A percentile compares a stretch with the other conserved stretches of the same genome.
Evolutionary conservation across 225 moss, liverwort and hornwort species (phyloP).

Genomic region (Anthoceros angustus): DNA sequence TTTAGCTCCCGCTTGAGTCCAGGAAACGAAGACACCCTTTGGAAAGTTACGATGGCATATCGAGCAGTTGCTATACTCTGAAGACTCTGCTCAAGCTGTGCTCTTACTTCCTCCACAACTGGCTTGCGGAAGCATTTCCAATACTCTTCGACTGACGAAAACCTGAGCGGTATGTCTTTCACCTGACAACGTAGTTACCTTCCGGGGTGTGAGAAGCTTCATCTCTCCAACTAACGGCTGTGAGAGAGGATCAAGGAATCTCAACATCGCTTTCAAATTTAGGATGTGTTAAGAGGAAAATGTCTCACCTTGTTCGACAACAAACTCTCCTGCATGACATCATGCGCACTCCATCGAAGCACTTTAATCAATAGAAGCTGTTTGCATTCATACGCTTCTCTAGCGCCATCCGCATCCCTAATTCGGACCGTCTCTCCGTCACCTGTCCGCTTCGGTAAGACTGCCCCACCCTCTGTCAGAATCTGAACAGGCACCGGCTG

Average conservation of each 20-base stretch:
- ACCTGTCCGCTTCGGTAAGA: background rate
- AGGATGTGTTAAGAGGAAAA: background rate
- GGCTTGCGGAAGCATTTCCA: slow-evolving; percentile 13
- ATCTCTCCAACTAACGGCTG: background rate
- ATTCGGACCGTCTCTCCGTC: slow-evolving; percentile 4
- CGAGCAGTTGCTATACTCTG: slow-evolving; percentile 12
- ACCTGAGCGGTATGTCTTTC: background rate
- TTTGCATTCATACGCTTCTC: background rate
- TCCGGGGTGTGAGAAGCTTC: background rate
- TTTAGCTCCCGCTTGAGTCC: slow-evolving; percentile 8
- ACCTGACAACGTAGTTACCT: background rate
- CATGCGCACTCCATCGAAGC: background rate
- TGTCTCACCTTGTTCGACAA: background rate
- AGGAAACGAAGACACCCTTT: background rate
- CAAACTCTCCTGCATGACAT: background rate
- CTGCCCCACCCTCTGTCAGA: slow-evolving; percentile 3
- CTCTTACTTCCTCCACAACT: slow-evolving; percentile 22
- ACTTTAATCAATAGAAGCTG: background rate
- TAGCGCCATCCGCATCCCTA: slow-evolving; percentile 1
- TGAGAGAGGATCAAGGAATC: background rate
- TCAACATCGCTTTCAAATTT: background rate
- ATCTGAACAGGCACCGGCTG: slow-evolving; percentile 34
- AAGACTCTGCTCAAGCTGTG: slow-evolving; percentile 18
- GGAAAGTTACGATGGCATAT: slow-evolving; percentile 8
- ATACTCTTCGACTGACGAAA: background rate